phyloP scores from a whole-genome alignment of 2,329 filamentous ascomycete genomes.

The Biscogniauxia sp. region DNA sequence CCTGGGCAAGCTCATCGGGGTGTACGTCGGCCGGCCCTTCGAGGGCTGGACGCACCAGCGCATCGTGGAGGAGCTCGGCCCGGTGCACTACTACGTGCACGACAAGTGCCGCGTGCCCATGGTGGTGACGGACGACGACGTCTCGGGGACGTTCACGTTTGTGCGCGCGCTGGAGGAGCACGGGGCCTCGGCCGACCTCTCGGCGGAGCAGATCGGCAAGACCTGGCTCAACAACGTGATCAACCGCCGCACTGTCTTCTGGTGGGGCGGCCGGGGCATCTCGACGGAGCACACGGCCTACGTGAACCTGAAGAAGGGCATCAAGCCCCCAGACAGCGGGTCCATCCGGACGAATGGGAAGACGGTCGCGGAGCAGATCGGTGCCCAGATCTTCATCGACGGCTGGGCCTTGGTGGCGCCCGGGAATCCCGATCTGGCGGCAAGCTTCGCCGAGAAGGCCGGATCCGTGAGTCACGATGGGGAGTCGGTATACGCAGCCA shows the following conservation, averaged over 20 bases:
- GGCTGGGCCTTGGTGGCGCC: slow-evolving; percentile 36
- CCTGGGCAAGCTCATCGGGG: slow-evolving; percentile 38
- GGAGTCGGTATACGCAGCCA: slow-evolving; percentile 36
- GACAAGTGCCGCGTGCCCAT: slow-evolving; percentile 26
- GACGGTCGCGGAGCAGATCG: slow-evolving; percentile 37
- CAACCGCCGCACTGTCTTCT: slow-evolving; percentile 32
- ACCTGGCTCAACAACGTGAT: slow-evolving; percentile 36
- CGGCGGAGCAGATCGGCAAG: slow-evolving; percentile 24
- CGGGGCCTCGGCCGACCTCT: slow-evolving; percentile 11
- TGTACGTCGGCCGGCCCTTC: slow-evolving; percentile 38
- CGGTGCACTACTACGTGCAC: slow-evolving; percentile 34
- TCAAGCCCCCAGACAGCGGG: slow-evolving; percentile 33
- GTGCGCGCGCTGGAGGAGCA: slow-evolving; percentile 36
- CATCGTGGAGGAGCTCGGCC: slow-evolving; percentile 32
- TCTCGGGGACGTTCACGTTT: slow-evolving; percentile 37
- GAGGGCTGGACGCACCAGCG: slow-evolving; percentile 37
- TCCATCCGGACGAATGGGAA: slow-evolving; percentile 27
- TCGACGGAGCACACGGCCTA: slow-evolving; percentile 39
- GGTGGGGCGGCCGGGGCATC: slow-evolving; percentile 39
- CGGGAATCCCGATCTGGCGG: slow-evolving; percentile 30
- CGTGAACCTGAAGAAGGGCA: slow-evolving; percentile 37
- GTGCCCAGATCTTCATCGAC: slow-evolving; percentile 40
- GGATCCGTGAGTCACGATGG: slow-evolving; percentile 39
- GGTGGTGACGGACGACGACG: slow-evolving; percentile 35
- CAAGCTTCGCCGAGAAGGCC: slow-evolving; percentile 32